Conservation (phyloP, 208 protist species). For the Kentomonas sorsogonicus region DNA sequence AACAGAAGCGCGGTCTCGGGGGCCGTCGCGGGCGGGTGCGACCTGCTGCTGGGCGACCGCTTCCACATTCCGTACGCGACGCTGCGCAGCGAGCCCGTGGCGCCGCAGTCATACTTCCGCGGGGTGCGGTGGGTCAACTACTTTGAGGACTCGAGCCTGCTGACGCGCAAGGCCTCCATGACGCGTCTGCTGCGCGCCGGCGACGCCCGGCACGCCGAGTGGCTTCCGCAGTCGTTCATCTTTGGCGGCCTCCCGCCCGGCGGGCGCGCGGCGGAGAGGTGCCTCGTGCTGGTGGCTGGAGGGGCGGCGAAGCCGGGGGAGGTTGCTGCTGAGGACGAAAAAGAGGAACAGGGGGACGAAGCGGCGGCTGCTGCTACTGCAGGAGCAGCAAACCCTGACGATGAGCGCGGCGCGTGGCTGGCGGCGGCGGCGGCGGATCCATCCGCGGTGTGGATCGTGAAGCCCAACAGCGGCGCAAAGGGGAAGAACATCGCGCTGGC, state of each 20-base stretch:
- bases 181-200: conserved; percentile 38
- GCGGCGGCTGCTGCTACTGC: too few relatives aligned
- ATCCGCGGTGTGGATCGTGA: conserved; percentile 77
- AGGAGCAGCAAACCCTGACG: too few relatives aligned
- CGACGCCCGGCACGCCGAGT: conserved; percentile 37
- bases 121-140: conserved; percentile 86
- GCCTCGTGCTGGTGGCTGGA: too few relatives aligned
- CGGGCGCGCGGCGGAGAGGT: too few relatives aligned
- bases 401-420: conserved; percentile 49
- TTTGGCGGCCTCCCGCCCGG: too few relatives aligned
- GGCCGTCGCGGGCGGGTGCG: too few relatives aligned
- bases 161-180: conserved; percentile 84
- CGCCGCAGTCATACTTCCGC: conserved; percentile 41
- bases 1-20: too few relatives aligned
- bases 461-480: conserved; percentile 76
- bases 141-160: conserved; percentile 70
- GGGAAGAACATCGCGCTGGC: conserved; percentile 68
- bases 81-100: conserved; percentile 54
- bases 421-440: conserved; percentile 19
- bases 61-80: conserved; percentile 71
- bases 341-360: too few relatives aligned
- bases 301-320: too few relatives aligned
- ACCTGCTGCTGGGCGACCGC: conserved; percentile 77
- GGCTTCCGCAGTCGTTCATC: conserved; percentile 77
- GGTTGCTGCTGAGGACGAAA: too few relatives aligned